Evolutionary conservation across 1,139 yeast species (phyloP).

Genomic region (Sugiyamaella novakii): DNA sequence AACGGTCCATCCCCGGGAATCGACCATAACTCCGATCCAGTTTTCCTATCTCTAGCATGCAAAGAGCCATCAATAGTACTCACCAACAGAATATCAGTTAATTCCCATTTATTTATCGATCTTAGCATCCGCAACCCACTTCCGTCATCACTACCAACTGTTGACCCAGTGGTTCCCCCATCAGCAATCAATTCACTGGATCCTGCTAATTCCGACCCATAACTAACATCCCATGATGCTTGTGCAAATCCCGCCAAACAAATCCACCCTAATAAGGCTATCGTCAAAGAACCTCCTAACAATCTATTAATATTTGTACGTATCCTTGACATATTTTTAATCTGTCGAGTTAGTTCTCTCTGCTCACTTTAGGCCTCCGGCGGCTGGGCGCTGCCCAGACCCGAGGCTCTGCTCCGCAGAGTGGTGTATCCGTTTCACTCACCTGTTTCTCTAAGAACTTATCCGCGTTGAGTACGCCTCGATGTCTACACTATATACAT

Average conservation of each 20-base stretch:
- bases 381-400: conserved; percentile 3
- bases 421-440: background rate
- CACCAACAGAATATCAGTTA: conserved; percentile 65
- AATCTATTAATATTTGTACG: background rate
- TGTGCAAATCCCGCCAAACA: conserved; percentile 4
- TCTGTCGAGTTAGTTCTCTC: too few relatives aligned
- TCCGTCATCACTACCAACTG: background rate
- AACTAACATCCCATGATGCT: conserved; percentile 1
- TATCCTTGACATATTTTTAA: conserved; percentile 7
- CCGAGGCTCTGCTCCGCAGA: background rate
- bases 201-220: conserved; percentile 1
- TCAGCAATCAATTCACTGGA: conserved; percentile 11
- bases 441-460: background rate
- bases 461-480: conserved; percentile 7
- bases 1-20: conserved; percentile 51
- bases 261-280: conserved; percentile 11
- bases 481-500: conserved; percentile 9
- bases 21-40: conserved; percentile 82
- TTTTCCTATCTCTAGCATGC: conserved; percentile 75
- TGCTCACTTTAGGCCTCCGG: background rate
- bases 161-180: background rate
- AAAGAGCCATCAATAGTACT: conserved; percentile 89
- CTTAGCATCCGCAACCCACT: conserved; percentile 5
- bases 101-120: conserved; percentile 53
- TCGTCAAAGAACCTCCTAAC: conserved; percentile 1